A percentile compares a stretch with the other conserved stretches of the same genome.
These are phyloP conservation scores for Populus hybrid DNA, from an alignment of 441 rosid genomes.

Conservation along the genomic window DNA sequence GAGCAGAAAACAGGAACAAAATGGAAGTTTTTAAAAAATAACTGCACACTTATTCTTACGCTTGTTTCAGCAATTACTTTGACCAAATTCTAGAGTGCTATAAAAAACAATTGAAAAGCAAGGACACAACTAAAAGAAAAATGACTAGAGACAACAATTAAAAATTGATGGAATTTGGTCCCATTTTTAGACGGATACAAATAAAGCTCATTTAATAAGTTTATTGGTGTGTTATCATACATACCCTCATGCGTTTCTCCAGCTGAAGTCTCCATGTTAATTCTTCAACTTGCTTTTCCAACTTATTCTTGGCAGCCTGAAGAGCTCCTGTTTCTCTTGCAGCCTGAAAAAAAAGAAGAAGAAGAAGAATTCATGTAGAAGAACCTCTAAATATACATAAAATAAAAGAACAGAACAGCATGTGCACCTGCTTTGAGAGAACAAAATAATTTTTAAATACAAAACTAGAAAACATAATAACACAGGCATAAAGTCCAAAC, in stretches of 20 bases:
- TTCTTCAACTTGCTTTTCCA: constrained; percentile 98
- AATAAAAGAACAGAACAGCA: constrained; percentile 1
- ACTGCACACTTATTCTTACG: background rate
- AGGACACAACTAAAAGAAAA: background rate
- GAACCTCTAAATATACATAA: background rate
- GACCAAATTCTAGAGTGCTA: constrained; percentile 2
- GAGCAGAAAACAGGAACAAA: background rate
- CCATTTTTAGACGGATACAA: background rate
- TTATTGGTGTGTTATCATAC: constrained; percentile 20
- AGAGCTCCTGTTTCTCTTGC: constrained; percentile 99
- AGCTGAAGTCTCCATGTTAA: constrained; percentile 85
- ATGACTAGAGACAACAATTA: background rate
- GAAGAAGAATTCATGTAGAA: background rate
- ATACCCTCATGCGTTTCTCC: constrained; percentile 92
- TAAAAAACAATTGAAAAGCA: background rate
- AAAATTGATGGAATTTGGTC: background rate
- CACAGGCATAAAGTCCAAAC: background rate
- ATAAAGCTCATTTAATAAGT: background rate
- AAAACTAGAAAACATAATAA: background rate
- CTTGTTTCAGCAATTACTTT: background rate
- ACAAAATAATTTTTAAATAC: constrained; percentile 3
- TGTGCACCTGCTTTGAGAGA: constrained; percentile 9
- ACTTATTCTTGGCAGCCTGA: constrained; percentile 93
- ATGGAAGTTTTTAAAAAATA: background rate
- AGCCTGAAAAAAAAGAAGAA: constrained; percentile 50